phyloP scores from a whole-genome alignment of 2,329 filamentous ascomycete genomes.

The Clonostachys chloroleuca region DNA sequence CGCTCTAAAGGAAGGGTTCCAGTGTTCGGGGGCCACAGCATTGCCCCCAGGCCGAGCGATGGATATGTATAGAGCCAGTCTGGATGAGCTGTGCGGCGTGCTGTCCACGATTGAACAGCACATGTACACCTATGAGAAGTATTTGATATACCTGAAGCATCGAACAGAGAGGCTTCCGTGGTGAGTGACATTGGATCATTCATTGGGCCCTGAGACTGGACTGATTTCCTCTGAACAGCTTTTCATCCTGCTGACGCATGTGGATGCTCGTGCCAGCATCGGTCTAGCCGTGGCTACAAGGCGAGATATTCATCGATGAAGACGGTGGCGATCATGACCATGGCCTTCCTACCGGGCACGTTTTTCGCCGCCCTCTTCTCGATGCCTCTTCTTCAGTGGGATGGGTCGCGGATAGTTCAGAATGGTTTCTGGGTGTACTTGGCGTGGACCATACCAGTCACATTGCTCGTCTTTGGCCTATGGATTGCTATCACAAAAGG shows the following conservation, averaged over 20 bases:
- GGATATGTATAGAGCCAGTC: no score
- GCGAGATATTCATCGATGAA: conserved; percentile 20
- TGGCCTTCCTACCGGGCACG: conserved; percentile 30
- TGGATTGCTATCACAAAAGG: background rate
- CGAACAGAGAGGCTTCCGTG: no score
- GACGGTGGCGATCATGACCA: conserved; percentile 29
- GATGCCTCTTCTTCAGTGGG: conserved; percentile 9
- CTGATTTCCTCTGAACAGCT: no score
- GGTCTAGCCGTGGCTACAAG: conserved; percentile 2
- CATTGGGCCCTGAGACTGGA: no score
- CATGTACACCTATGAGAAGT: no score
- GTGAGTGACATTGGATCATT: no score
- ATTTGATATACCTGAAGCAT: no score
- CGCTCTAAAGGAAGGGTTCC: no score
- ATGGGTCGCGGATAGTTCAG: background rate
- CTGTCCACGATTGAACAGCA: no score
- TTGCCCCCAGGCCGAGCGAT: no score
- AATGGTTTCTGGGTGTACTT: conserved; percentile 10
- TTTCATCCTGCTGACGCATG: background rate
- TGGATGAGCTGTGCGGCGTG: no score
- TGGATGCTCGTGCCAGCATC: conserved; percentile 3
- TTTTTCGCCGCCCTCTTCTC: conserved; percentile 25
- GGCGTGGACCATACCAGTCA: conserved; percentile 8
- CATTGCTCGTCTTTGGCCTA: conserved; percentile 4
- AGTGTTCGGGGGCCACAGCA: no score